Conservation (phyloP, 805 yeast genomes). For the Metschnikowia koreensis region DNA sequence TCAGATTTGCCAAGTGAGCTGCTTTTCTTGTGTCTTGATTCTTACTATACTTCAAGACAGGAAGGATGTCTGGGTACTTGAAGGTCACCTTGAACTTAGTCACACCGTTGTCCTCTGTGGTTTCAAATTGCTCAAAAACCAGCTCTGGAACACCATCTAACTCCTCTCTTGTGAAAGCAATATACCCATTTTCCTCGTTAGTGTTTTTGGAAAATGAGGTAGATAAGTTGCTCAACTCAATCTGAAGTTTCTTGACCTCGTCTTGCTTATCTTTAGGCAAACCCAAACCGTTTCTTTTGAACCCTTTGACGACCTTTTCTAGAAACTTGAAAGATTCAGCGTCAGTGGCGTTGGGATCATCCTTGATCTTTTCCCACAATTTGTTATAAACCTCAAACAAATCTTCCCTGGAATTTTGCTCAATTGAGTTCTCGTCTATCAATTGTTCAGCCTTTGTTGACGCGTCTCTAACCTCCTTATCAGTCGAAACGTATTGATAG, state of each 20-base stretch:
- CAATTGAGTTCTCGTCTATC: constrained; percentile 58
- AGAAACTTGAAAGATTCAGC: constrained; percentile 57
- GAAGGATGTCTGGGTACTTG: constrained; percentile 78
- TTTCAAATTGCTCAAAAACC: constrained; percentile 56
- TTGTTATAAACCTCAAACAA: constrained; percentile 58
- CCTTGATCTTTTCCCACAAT: constrained; percentile 40
- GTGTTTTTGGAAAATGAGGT: constrained; percentile 61
- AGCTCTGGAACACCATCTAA: constrained; percentile 72
- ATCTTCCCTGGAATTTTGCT: constrained; percentile 61
- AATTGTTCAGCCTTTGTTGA: constrained; percentile 61
- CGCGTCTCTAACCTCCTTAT: constrained; percentile 67
- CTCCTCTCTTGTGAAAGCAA: constrained; percentile 61
- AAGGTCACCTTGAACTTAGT: constrained; percentile 61
- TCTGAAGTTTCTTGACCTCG: constrained; percentile 55
- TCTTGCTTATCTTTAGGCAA: constrained; percentile 55
- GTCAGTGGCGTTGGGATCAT: constrained; percentile 25
- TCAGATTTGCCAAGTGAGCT: constrained; percentile 67
- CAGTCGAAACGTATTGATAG: constrained; percentile 68
- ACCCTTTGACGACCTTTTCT: constrained; percentile 55
- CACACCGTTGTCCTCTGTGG: constrained; percentile 41
- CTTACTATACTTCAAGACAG: constrained; percentile 72
- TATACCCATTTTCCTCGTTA: constrained; percentile 66
- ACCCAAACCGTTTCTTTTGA: constrained; percentile 67
- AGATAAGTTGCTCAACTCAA: constrained; percentile 55
- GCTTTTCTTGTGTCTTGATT: constrained; percentile 60